Evolutionary conservation across 108 stramenopile genomes (phyloP).

Genomic region (Aureococcus anophagefferens): DNA sequence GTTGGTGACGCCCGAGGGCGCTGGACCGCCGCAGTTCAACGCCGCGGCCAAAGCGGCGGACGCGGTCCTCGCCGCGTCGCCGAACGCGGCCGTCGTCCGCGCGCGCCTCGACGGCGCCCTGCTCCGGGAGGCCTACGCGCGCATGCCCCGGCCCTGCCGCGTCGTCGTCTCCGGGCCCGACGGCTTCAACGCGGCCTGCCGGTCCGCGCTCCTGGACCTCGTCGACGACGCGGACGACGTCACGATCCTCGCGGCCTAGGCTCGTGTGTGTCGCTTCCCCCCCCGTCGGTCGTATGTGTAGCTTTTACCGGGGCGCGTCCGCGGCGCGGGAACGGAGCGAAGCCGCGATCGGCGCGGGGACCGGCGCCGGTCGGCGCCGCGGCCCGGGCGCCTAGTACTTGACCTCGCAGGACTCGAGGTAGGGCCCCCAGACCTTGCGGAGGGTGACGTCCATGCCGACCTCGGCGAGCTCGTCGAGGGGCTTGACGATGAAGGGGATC

Average conservation of each 20-base stretch:
- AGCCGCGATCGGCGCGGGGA: too few species aligned
- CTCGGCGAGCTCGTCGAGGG: constrained; percentile 37
- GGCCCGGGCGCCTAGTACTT: too few species aligned
- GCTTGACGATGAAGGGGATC: constrained; percentile 44
- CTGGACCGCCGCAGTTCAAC: neutral
- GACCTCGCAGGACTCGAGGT: neutral
- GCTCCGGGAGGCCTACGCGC: neutral
- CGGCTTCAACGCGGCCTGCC: constrained; percentile 8
- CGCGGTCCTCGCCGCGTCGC: neutral
- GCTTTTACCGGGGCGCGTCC: too few species aligned
- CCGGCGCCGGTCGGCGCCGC: too few species aligned
- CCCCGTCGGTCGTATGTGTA: too few species aligned
- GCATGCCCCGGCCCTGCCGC: constrained; percentile 7
- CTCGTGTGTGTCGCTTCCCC: too few species aligned
- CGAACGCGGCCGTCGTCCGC: neutral
- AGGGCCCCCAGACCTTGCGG: neutral
- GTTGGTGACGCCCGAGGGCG: neutral
- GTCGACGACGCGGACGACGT: constrained; percentile 4
- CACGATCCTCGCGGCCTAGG: constrained; percentile 9
- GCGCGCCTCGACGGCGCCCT: neutral
- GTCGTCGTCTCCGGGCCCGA: constrained; percentile 22
- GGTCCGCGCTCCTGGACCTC: constrained; percentile 8
- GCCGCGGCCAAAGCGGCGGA: neutral
- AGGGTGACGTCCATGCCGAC: constrained; percentile 27
- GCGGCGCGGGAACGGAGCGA: too few species aligned